Percentiles rank a stretch among this genome's conserved stretches.
Conservation (phyloP, 169 alveolate species). For the Plasmodium coatneyi region DNA sequence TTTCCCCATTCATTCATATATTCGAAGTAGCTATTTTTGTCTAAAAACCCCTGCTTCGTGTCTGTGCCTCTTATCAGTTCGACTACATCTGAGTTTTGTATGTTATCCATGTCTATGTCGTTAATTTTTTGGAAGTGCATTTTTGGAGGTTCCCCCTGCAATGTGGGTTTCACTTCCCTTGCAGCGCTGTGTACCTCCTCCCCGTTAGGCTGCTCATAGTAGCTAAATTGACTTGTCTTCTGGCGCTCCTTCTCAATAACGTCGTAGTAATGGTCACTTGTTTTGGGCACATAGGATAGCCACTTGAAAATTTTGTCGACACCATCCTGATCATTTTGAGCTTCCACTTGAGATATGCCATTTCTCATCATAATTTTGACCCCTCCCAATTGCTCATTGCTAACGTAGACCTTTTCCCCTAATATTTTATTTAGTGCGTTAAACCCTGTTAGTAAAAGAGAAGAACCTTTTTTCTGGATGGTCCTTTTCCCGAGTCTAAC, state of each 20-base stretch:
- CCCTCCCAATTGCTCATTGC: conserved; percentile 92
- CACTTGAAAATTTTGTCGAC: conserved; percentile 84
- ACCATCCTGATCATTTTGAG: conserved; percentile 87
- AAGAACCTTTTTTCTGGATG: conserved; percentile 88
- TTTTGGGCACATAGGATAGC: conserved; percentile 87
- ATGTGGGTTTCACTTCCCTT: not conserved
- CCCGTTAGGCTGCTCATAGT: not conserved
- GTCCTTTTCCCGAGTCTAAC: conserved; percentile 89
- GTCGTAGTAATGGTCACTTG: conserved; percentile 82
- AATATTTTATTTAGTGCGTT: conserved; percentile 89
- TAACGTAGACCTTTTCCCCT: conserved; percentile 88
- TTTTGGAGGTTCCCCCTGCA: not conserved
- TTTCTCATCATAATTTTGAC: conserved; percentile 90
- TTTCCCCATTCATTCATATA: conserved; percentile 76
- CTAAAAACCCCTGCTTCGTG: conserved; percentile 76
- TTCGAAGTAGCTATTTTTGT: conserved; percentile 82
- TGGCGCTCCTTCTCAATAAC: conserved; percentile 75
- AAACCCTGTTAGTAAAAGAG: conserved; percentile 90
- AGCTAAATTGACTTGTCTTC: conserved; percentile 29
- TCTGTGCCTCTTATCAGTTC: conserved; percentile 44
- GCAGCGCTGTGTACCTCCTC: not conserved
- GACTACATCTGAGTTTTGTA: conserved; percentile 16
- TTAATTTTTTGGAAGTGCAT: conserved; percentile 78
- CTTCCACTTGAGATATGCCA: conserved; percentile 90
- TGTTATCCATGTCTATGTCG: conserved; percentile 77